These are phyloP conservation scores for Nitzschia sp. DNA, from an alignment of 108 stramenopile species.

Conservation along the genomic window DNA sequence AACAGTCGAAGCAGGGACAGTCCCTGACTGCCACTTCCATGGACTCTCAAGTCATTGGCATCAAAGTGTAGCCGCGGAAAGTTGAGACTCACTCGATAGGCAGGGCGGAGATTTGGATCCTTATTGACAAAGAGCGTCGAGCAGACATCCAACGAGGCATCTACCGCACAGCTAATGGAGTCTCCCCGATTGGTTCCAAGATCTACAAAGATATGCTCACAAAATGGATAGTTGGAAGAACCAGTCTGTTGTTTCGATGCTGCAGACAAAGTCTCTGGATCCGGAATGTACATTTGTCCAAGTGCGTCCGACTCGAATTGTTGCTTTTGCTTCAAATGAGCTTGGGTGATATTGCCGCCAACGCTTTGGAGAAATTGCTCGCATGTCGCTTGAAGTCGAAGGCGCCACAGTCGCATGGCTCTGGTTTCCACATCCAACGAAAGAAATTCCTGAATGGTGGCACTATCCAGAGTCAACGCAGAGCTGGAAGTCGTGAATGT, in stretches of 20 bases:
- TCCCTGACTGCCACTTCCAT: constrained; percentile 2
- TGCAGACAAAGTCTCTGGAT: not conserved
- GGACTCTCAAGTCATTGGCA: constrained; percentile 3
- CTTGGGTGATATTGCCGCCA: not conserved
- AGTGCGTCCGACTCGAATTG: constrained; percentile 3
- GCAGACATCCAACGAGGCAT: constrained; percentile 39
- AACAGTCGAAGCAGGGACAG: constrained; percentile 12
- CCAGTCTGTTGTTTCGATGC: not conserved
- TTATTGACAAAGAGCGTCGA: constrained; percentile 6
- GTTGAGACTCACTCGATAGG: not conserved
- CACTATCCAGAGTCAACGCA: not conserved
- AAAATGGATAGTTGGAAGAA: constrained; percentile 10
- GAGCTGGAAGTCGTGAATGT: not conserved
- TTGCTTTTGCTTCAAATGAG: constrained; percentile 3
- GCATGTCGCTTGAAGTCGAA: not conserved
- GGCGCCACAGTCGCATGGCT: constrained; percentile 3
- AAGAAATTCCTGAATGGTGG: not conserved
- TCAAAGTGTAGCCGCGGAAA: constrained; percentile 20
- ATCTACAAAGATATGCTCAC: constrained; percentile 42
- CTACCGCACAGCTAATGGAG: constrained; percentile 40
- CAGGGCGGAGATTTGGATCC: not conserved
- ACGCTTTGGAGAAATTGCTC: not conserved
- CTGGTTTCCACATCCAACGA: not conserved
- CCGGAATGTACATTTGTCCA: not conserved
- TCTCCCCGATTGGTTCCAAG: constrained; percentile 51